Base-by-base conservation (phyloP, 1,139 yeast genomes). In the Blastobotrys serpentis region DNA sequence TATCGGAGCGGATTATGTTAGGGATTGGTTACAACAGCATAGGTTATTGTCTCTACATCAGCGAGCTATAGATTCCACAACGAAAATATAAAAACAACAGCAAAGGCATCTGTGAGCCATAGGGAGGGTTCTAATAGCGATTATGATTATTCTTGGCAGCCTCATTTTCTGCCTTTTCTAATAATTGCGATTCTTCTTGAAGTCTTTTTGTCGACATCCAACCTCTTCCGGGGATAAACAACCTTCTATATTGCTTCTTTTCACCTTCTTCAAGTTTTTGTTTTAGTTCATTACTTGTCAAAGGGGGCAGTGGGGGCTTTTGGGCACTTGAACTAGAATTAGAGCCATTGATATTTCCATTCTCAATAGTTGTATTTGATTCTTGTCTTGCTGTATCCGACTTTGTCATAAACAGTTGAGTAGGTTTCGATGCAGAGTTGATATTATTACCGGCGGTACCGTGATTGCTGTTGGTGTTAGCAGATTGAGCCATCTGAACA, bases 201-300 rank as follows among this genome's bases (percentile, higher is more conserved):
- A 76, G 56, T 47, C 64, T 61, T 32, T 65, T 65, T 1, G 68
- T 57, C 1, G 76, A 66, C 18, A 75, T 68, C 84, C 84, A 79
- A 0, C 84, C 84, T 42, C 78, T 62, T 2, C 74, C 74, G 1
- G 81, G 82, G 19, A 79, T 64, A 52, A 74, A 76, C 4, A 79
- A 59, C 29, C 84, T 62, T 38, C 77, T 70, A 51, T 72, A 74
- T 30, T 63, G 59, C 48, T 61, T 61, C 21, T 55, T 50, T 43
- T 55, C 59, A n/a, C 65, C 65, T 37, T 62, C 68, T n/a, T 55
- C 56, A 22, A 59, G 54, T 37, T 50, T 50, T 13, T 50, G 51
- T 29, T 30, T 56, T 48, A 48, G 33, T 38, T 51, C 47, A 41
- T 53, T 25, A 30, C 47, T 40, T 23, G 52, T 47, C 33, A 52